Evolutionary conservation across 1,284 basidiomycete genomes (phyloP), one percentile per base, ranked within the genome.

Genomic region (Kwoniella shivajii): DNA sequence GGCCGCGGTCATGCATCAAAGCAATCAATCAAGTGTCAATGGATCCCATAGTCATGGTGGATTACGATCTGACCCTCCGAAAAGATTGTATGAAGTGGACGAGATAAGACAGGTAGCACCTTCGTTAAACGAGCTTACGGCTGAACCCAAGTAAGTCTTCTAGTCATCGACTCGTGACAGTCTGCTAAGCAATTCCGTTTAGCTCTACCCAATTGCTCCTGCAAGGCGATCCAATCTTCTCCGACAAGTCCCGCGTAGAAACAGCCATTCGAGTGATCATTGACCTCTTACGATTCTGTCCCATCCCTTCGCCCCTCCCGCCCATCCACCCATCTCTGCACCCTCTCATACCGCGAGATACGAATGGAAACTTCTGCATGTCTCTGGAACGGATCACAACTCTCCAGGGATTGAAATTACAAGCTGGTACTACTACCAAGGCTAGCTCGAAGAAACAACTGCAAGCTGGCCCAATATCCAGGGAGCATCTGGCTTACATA

Each of bases 251-350:
- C 43, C 60, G 75, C 30, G 75, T 76, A 9, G 75, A 76, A 53
- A 76, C 75, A 3, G 75, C 75, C 39, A 76, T 76, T 44, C 68
- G 74, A 20, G 71, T 74, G 27, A 73, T 75, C 57, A 60, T 76
- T 47, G 74, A 76, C 59, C 59, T 76, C 33, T 62, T 75, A 10
- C 68, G 71, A 46, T 57, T 67, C 33, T 65, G 73, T 18, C 72
- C 74, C 4, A 56, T 64, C 2, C 36, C 68, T 56, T 10, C 60
- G 11, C 37, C 61, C 27, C 10, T 47, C 29, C 46, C 48, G 6
- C 44, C 54, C 39, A 50, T 64, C 10, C 60, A 63, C 26, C 63
- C 70, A 5, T 45, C 58, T 7, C 53, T 69, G 16, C 50, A 59
- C 16, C 51, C 57, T 4, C 18, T 68, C 4, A 56, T 74, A 9